Base-by-base conservation (phyloP, 495 filamentous ascomycete genomes). In the Bacidia rubella region DNA sequence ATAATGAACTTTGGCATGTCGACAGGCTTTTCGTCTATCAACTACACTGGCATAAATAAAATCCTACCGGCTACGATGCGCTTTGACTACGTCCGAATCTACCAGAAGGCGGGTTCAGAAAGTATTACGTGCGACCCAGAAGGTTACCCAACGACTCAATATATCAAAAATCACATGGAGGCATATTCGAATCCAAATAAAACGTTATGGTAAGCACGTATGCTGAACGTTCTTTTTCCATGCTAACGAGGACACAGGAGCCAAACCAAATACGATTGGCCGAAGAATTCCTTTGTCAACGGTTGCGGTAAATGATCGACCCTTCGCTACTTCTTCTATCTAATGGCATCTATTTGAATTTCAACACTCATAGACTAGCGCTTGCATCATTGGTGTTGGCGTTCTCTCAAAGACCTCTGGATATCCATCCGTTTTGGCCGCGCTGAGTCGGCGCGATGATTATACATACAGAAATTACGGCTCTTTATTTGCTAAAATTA, bases 1-100 rank as follows among this genome's bases (percentile, higher is more conserved):
- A 67, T 87, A 52, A 71, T 81, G 64, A 88, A 89, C 55, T 72
- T 87, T 64, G 85, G 85, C 53, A 86, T 87, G 77, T 80, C 78
- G 1, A 70, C 72, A 51, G 78, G 73, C 57, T 89, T 87, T 58
- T 77, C 83, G 1, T 65, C 67, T 4, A 67, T 87, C 44, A 74
- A 86, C 54, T 64, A 78, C 47, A 63, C 64, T 1, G 70, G 69
- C 29, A 70, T 87, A 21, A 57, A 55, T 15, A 23, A 64, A n/a
- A 65, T 79, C 23, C 69, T 86, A 59, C 85, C 84, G 22, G 82
- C 81, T 0, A 81, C 74, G 41, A 80, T 87, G 74, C 72, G 81
- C 2, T 68, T 88, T 51, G 84, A 89, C 60, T 87, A 86, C 60
- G 66, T 89, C 32, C 76, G 85, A 3, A 84, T 87, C 52, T 88